phyloP scores from a whole-genome alignment of 23 red algal species.

The Agarophyton chilense region DNA sequence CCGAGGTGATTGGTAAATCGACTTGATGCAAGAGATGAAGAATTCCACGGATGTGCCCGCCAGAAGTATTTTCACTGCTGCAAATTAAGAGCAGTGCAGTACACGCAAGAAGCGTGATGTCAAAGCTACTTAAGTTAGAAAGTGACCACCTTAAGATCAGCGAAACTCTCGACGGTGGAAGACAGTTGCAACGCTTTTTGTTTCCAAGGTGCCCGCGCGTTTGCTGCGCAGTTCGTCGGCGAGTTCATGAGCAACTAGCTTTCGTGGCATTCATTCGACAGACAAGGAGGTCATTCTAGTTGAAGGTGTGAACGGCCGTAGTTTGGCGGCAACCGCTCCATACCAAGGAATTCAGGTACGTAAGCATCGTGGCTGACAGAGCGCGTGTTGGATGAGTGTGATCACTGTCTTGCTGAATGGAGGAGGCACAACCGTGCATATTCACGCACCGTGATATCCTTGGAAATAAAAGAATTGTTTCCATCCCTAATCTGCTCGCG shows the following conservation, averaged over 20 bases:
- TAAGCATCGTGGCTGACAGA: neutral
- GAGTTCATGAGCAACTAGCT: neutral
- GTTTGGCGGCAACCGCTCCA: neutral
- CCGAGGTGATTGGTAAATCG: no score
- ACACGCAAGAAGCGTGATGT: no score
- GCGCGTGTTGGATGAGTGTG: neutral
- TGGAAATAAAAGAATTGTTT: neutral
- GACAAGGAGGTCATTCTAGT: neutral
- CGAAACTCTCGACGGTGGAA: no score
- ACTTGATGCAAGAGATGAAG: no score
- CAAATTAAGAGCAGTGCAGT: no score
- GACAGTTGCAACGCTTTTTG: neutral
- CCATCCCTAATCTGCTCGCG: neutral
- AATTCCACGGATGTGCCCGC: no score
- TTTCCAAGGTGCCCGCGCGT: neutral
- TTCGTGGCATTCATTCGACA: conserved; percentile 2
- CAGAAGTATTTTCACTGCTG: no score
- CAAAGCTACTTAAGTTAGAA: no score
- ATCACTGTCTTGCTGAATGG: neutral
- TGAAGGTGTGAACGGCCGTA: neutral
- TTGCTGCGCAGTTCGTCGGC: neutral
- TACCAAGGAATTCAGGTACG: neutral
- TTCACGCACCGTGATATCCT: neutral
- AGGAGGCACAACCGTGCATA: neutral
- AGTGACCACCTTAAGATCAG: no score